Percentiles rank a stretch among this genome's conserved stretches.
Evolutionary conservation across 768 basidiomycete species (phyloP).

Genomic region (Tricholoma saponaceum): DNA sequence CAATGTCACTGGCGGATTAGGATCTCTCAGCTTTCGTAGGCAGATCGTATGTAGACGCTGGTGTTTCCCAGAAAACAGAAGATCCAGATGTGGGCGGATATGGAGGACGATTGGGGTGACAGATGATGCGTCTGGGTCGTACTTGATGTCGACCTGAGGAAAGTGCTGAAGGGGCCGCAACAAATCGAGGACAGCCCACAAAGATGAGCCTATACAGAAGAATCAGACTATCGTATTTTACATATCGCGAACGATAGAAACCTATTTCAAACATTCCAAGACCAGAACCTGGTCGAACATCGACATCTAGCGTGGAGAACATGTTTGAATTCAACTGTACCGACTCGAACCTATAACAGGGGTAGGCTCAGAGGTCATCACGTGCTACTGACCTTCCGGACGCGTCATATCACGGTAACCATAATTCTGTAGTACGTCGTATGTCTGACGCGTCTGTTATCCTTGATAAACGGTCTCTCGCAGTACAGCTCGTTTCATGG

Average conservation of each 20-base stretch:
- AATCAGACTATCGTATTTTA: slow-evolving; percentile 1
- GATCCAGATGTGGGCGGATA: slow-evolving; percentile 75
- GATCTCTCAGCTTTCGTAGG: slow-evolving; percentile 61
- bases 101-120: slow-evolving; percentile 76
- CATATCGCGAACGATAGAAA: slow-evolving; percentile 18
- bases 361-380: no score
- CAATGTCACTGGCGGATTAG: slow-evolving; percentile 62
- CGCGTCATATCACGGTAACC: slow-evolving; percentile 6
- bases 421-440: not conserved
- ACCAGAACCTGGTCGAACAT: slow-evolving; percentile 71
- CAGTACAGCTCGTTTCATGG: slow-evolving; percentile 23
- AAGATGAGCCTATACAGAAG: slow-evolving; percentile 52
- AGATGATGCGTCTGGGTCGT: slow-evolving; percentile 66
- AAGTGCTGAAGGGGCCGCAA: slow-evolving; percentile 67
- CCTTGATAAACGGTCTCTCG: not conserved
- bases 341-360: not conserved
- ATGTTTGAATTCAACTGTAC: slow-evolving; percentile 26
- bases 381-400: not conserved
- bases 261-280: slow-evolving; percentile 79
- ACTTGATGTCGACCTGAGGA: slow-evolving; percentile 82
- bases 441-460: not conserved
- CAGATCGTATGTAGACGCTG: slow-evolving; percentile 81
- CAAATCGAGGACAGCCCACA: slow-evolving; percentile 74
- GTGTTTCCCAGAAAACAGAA: slow-evolving; percentile 77
- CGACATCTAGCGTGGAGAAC: slow-evolving; percentile 70